Evolutionary conservation across 305 asterid species (phyloP), one percentile per base, ranked within the genome.

Genomic region (Fraxinus xanthoxyloides): DNA sequence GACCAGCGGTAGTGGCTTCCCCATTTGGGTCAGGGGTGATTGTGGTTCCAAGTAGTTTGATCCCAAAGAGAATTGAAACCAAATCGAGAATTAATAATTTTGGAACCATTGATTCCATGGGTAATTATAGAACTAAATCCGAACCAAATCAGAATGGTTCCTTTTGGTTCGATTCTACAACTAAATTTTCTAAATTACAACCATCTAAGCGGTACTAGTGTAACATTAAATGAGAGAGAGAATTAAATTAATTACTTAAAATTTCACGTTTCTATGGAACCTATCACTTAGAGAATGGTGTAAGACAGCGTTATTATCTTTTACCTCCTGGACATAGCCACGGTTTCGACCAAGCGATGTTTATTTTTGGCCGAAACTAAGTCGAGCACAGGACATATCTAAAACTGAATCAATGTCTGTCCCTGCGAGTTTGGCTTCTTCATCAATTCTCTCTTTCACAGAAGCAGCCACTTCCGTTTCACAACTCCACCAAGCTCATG

Each of bases 401-500:
- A 3, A 35, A 65, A 4, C 34, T 65, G 73, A 65, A 65, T 23
- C 83, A 24, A 15, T 21, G 61, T 76, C 69, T 28, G 32, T 78
- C 82, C 46, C 80, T 19, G 38, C 80, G 59, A 54, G 54, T 72
- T 48, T 40, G 24, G 35, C 82, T 67, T 30, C 85, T 7, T 76
- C 81, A 28, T 24, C 78, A 24, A 46, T 72, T 43, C 73, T 77
- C 40, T 79, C 85, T 24, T 72, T 83, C 59, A 38, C 77, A 78
- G 83, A 82, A 1, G 74, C 21, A 72, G 82, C 82, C 46, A 51
- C 46, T 54, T 77, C 80, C 72, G 61, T 79, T 2, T 76, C 81
- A 8, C 82, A 86, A 78, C 84, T 87, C 82, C 86, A 78, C 5
- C 89, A 85, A 75, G 83, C 83, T 54, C 89, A 88, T 26, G 88